phyloP scores from a whole-genome alignment of 1,284 basidiomycete species.

The Ustilago loliicola region DNA sequence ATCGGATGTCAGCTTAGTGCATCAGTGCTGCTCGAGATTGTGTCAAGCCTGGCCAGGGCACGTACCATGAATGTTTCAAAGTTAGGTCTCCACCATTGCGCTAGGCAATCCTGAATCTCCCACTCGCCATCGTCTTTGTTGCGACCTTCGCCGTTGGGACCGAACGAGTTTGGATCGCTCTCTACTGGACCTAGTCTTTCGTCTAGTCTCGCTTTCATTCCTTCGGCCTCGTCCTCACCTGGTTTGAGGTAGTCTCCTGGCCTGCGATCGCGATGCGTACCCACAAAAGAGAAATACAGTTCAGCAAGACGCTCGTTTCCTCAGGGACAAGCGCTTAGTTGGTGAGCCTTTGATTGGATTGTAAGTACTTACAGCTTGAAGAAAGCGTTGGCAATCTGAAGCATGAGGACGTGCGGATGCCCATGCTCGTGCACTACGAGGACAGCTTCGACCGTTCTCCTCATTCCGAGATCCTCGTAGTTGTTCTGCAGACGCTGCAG shows the following conservation, averaged over 20 bases:
- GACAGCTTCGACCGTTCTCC: constrained; percentile 94
- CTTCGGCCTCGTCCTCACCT: constrained; percentile 90
- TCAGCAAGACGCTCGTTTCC: not conserved
- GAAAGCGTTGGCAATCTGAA: constrained; percentile 98
- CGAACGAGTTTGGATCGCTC: constrained; percentile 57
- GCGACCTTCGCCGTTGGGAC: constrained; percentile 73
- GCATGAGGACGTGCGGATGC: constrained; percentile 85
- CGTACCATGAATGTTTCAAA: constrained; percentile 98
- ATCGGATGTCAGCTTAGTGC: not conserved
- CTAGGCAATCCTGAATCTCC: constrained; percentile 93
- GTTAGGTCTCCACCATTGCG: constrained; percentile 97
- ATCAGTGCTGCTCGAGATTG: not conserved
- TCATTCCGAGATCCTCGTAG: constrained; percentile 93
- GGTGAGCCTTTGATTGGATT: not conserved
- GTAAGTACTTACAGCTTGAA: constrained; percentile 87
- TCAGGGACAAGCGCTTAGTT: not conserved
- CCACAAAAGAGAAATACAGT: not conserved
- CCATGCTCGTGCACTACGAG: constrained; percentile 84
- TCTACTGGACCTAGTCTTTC: constrained; percentile 74
- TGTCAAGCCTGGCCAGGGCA: constrained; percentile 23
- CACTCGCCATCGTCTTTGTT: constrained; percentile 83
- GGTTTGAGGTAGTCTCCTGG: constrained; percentile 98
- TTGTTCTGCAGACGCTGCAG: constrained; percentile 80
- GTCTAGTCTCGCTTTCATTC: constrained; percentile 87
- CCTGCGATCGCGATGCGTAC: constrained; percentile 72